Base-by-base conservation (phyloP, 768 basidiomycete genomes). In the Trametes gibbosa region DNA sequence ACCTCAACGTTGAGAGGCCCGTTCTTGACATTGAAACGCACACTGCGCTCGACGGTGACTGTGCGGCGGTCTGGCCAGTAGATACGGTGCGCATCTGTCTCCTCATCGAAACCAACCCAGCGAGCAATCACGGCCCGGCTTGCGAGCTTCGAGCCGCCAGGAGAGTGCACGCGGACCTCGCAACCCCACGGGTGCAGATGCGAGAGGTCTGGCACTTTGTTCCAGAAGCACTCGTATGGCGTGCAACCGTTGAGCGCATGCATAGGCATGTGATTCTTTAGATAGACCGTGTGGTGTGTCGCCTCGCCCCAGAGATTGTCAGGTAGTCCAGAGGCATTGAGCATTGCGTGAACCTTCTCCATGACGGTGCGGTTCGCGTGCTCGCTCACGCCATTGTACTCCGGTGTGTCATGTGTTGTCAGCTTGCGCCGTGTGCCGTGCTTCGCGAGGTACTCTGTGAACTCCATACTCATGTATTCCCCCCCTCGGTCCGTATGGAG, bases 381-480 rank as follows among this genome's bases (percentile, higher is more conserved):
- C 55, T 76, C 74, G 7, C 72, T 68, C 13, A 80, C 62, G 0
- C 81, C 77, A 54, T 81, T 82, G 40, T 81, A 70, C 51, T 76
- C 66, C 0, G 75, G 79, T 0, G 75, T 54, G 50, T 82, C 70
- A 19, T 77, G 76, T 0, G 74, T 66, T 1, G 76, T 80, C 1
- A 75, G 65, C 48, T 76, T 69, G 13, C 70, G 72, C 3, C 56
- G 25, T 0, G 76, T 83, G 0, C 83, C 83, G 8, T 72, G 65
- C 0, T 53, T 49, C 1, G 71, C 63, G 0, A 79, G 67, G 47
- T 76, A 67, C 0, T 50, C 1, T 3, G 59, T 62, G 27, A 83
- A 74, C 7, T 72, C 70, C 2, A 40, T 37, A n/a, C 45, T 56
- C 25, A 66, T 32, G 50, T 35, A 63, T 35, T 66, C 75, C 3